A percentile compares a stretch with the other conserved stretches of the same genome.
phyloP scores from a whole-genome alignment of 1,284 basidiomycete species.

The Leccinum subrobustum region DNA sequence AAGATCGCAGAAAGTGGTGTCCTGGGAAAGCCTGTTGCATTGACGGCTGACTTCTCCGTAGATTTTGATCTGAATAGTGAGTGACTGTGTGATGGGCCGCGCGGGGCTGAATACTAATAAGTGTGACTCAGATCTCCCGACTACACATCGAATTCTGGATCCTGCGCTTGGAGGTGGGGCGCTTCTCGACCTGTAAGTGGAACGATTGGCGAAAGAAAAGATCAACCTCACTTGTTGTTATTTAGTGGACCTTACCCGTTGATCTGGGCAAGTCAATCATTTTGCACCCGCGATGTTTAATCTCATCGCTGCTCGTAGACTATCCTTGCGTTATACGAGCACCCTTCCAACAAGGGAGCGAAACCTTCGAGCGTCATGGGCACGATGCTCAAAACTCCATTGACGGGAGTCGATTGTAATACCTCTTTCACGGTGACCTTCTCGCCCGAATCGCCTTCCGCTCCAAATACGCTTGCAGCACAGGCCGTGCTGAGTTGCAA shows the following conservation, averaged over 20 bases:
- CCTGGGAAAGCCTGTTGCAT: constrained; percentile 60
- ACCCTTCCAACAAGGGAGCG: constrained; percentile 62
- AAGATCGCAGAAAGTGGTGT: constrained; percentile 58
- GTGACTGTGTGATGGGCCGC: constrained; percentile 28
- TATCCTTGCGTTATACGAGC: constrained; percentile 77
- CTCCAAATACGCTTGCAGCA: constrained; percentile 45
- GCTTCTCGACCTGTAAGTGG: constrained; percentile 74
- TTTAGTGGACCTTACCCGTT: constrained; percentile 78
- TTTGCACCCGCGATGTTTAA: background rate
- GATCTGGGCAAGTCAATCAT: constrained; percentile 58
- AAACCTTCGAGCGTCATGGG: constrained; percentile 57
- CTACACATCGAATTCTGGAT: constrained; percentile 75
- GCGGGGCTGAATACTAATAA: background rate
- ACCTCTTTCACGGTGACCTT: constrained; percentile 81
- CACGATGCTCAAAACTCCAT: constrained; percentile 69
- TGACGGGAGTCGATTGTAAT: constrained; percentile 78
- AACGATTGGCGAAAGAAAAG: background rate
- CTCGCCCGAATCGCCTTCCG: constrained; percentile 36
- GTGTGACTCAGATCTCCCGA: constrained; percentile 52
- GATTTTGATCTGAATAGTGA: constrained; percentile 72
- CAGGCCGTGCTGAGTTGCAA: constrained; percentile 69
- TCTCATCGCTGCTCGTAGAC: constrained; percentile 43
- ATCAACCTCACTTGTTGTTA: constrained; percentile 5
- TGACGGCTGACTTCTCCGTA: constrained; percentile 73
- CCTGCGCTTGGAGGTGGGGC: constrained; percentile 84